Evolutionary conservation across 768 basidiomycete genomes (phyloP).

Genomic region (Coprinellus micaceus): DNA sequence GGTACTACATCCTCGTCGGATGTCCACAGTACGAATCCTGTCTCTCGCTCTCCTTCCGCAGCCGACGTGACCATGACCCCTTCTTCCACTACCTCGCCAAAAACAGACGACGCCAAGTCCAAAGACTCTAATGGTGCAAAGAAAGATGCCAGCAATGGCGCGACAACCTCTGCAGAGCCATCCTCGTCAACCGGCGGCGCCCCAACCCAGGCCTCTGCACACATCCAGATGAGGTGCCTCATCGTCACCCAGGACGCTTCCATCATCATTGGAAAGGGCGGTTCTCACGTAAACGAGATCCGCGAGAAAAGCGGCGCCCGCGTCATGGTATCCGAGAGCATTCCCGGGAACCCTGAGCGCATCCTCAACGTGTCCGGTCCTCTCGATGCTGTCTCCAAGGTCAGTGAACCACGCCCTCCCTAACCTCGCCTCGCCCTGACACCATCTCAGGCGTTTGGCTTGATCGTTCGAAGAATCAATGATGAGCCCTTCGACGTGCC

Average conservation of each 20-base stretch:
- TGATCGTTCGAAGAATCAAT: conserved; percentile 97
- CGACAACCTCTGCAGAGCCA: conserved; percentile 48
- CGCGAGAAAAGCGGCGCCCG: conserved; percentile 95
- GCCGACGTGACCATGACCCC: conserved; percentile 69
- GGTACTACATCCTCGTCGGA: conserved; percentile 69
- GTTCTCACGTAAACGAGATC: conserved; percentile 97
- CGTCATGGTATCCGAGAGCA: conserved; percentile 97
- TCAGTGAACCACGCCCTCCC: conserved; percentile 21
- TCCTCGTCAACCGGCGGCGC: conserved; percentile 43
- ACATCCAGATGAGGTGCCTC: conserved; percentile 95
- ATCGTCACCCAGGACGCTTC: conserved; percentile 99
- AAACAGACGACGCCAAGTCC: conserved; percentile 51
- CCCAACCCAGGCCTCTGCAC: conserved; percentile 61
- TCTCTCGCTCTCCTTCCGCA: conserved; percentile 35
- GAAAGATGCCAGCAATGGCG: conserved; percentile 34
- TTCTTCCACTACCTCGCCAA: conserved; percentile 43
- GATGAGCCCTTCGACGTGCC: conserved; percentile 98
- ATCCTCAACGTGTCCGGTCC: conserved; percentile 96
- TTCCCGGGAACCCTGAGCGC: conserved; percentile 98
- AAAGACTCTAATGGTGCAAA: conserved; percentile 41
- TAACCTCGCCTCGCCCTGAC: conserved; percentile 2
- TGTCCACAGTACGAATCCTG: conserved; percentile 45
- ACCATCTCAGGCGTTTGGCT: conserved; percentile 82
- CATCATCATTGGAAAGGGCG: conserved; percentile 96
- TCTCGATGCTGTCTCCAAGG: conserved; percentile 98